These are phyloP conservation scores for Xylogone sp. DNA, from an alignment of 2,329 filamentous ascomycete genomes.

Conservation along the genomic window DNA sequence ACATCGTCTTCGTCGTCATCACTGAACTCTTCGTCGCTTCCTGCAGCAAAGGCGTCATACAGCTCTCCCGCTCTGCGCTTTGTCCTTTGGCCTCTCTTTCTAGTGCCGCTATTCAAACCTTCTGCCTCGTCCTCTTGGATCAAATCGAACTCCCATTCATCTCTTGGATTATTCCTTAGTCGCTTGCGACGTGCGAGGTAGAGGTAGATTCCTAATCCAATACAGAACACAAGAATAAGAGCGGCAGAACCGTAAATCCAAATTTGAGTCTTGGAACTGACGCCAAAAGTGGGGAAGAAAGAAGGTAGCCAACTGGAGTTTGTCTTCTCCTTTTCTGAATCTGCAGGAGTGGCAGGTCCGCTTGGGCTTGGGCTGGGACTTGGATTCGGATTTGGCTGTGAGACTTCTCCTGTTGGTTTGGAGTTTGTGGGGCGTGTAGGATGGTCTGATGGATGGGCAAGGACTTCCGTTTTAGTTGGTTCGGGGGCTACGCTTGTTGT, in stretches of 20 bases:
- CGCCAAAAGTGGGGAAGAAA: conserved; percentile 85
- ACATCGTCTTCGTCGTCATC: conserved; percentile 41
- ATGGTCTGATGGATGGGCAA: conserved; percentile 55
- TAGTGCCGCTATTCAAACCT: conserved; percentile 40
- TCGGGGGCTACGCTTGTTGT: conserved; percentile 39
- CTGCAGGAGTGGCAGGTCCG: conserved; percentile 20
- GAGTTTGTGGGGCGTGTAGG: conserved; percentile 56
- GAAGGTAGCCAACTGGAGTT: conserved; percentile 65
- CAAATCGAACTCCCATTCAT: conserved; percentile 92
- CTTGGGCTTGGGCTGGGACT: no score
- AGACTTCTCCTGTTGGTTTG: conserved; percentile 25
- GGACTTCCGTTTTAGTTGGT: conserved; percentile 37
- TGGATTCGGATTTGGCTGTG: conserved; percentile 13
- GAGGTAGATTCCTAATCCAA: conserved; percentile 76
- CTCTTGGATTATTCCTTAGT: conserved; percentile 68
- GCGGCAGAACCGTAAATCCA: conserved; percentile 89
- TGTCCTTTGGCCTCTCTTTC: conserved; percentile 44
- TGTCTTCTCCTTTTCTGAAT: conserved; percentile 17
- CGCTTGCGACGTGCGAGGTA: conserved; percentile 75
- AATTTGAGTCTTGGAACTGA: conserved; percentile 78
- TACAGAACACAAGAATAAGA: conserved; percentile 83
- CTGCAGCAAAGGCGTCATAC: conserved; percentile 96
- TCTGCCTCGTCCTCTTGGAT: conserved; percentile 76
- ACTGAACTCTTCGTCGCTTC: conserved; percentile 60
- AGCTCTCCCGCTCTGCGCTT: conserved; percentile 75